Percentiles rank a stretch among this genome's conserved stretches.
These are phyloP conservation scores for Sporisorium iseilematis-ciliati DNA, from an alignment of 1,284 basidiomycete species.

Conservation along the genomic window DNA sequence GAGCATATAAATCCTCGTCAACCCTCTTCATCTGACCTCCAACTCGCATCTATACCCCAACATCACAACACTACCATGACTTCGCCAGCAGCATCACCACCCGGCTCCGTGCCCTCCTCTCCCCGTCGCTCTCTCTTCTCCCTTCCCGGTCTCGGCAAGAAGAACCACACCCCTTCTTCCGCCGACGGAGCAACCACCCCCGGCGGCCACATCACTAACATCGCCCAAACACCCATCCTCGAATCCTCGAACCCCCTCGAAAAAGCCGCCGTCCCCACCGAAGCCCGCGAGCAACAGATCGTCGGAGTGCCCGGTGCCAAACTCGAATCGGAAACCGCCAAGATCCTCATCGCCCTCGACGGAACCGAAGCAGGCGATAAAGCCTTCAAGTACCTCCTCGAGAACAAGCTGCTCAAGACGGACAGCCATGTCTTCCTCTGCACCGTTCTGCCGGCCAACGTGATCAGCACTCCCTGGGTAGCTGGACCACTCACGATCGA, in stretches of 20 bases:
- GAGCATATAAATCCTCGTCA: conserved; percentile 5
- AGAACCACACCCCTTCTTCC: conserved; percentile 19
- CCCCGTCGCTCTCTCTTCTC: conserved; percentile 40
- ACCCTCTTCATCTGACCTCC: background rate
- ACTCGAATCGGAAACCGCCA: conserved; percentile 44
- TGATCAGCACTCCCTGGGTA: conserved; percentile 64
- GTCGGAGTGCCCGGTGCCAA: conserved; percentile 57
- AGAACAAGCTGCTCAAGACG: conserved; percentile 50
- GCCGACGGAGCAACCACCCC: conserved; percentile 38
- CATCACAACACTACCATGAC: conserved; percentile 20
- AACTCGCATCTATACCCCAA: background rate
- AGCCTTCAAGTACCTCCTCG: conserved; percentile 61
- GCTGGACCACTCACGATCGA: conserved; percentile 66
- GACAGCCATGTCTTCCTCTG: conserved; percentile 64
- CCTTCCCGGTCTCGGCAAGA: conserved; percentile 32
- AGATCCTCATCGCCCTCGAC: conserved; percentile 65
- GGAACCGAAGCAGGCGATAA: conserved; percentile 67
- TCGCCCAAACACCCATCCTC: conserved; percentile 65
- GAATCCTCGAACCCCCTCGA: conserved; percentile 66
- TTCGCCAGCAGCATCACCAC: conserved; percentile 40
- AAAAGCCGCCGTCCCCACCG: conserved; percentile 55
- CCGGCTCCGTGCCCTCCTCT: conserved; percentile 42
- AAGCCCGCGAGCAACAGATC: conserved; percentile 66
- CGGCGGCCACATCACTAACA: conserved; percentile 40
- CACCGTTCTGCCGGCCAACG: conserved; percentile 65